phyloP scores from a whole-genome alignment of 371 early-diverging fungal genomes.

The Apophysomyces sp. region DNA sequence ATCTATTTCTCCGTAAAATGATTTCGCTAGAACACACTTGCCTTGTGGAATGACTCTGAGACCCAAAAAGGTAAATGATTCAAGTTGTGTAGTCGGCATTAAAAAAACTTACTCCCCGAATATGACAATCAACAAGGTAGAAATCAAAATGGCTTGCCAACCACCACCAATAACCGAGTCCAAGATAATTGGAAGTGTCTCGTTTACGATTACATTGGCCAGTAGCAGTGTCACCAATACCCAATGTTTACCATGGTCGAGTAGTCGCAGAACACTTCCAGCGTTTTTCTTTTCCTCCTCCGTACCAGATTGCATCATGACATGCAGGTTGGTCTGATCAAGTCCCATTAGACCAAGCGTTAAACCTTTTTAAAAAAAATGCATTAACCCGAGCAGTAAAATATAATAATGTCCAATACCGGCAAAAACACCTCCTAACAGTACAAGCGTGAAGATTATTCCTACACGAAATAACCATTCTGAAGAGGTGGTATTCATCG shows the following conservation, averaged over 20 bases:
- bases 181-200: constrained; percentile 91
- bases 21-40: constrained; percentile 4
- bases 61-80: neutral
- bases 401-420: constrained; percentile 30
- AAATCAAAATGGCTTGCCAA: constrained; percentile 84
- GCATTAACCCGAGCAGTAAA: neutral
- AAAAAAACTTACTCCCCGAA: constrained; percentile 84
- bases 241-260: constrained; percentile 77
- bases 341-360: constrained; percentile 86
- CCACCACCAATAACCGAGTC: constrained; percentile 77
- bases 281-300: constrained; percentile 66
- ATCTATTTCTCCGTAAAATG: no score
- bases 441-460: constrained; percentile 51
- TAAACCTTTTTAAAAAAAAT: constrained; percentile 56
- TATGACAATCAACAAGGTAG: constrained; percentile 84
- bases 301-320: constrained; percentile 70
- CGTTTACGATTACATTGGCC: constrained; percentile 91
- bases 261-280: constrained; percentile 62
- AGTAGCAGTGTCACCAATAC: constrained; percentile 87
- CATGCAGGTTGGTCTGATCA: constrained; percentile 67
- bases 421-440: constrained; percentile 74
- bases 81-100: neutral
- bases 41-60: constrained; percentile 59
- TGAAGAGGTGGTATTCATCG: neutral
- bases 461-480: constrained; percentile 12